A percentile compares a stretch with the other conserved stretches of the same genome.
Conservation (phyloP, 2,329 filamentous ascomycete genomes). For the Epichloe sylvatica region DNA sequence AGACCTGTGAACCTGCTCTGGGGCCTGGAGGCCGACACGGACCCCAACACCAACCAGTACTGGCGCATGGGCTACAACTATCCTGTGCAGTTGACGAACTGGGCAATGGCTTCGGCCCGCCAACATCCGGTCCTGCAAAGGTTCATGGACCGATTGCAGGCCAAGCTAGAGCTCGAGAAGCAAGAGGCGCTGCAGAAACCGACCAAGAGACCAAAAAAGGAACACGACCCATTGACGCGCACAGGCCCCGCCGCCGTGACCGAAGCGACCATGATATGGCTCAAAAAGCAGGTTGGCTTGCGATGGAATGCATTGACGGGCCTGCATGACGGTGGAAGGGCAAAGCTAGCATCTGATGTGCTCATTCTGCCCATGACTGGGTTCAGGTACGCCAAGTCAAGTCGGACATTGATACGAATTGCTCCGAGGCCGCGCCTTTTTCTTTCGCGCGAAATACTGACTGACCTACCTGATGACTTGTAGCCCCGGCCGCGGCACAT, state of each 20-base stretch:
- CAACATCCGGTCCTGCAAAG: slow-evolving; percentile 10
- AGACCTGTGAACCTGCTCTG: slow-evolving; percentile 12
- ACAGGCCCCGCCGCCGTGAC: slow-evolving; percentile 15
- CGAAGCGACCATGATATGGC: slow-evolving; percentile 9
- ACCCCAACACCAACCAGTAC: slow-evolving; percentile 10
- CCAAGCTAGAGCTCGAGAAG: slow-evolving; percentile 5
- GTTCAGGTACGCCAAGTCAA: slow-evolving; percentile 9
- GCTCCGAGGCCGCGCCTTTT: too few relatives aligned
- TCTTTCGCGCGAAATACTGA: not conserved
- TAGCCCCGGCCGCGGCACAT: slow-evolving; percentile 11
- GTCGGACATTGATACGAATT: not conserved
- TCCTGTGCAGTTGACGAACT: slow-evolving; percentile 14
- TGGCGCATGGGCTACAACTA: slow-evolving; percentile 16
- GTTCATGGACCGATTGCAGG: slow-evolving; percentile 10
- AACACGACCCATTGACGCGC: slow-evolving; percentile 10
- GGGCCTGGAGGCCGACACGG: slow-evolving; percentile 13
- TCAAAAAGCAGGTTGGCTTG: slow-evolving; percentile 8
- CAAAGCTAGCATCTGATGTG: slow-evolving; percentile 11
- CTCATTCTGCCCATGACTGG: slow-evolving; percentile 13
- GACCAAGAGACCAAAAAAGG: not conserved
- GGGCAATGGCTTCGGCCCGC: slow-evolving; percentile 13
- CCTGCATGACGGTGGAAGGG: slow-evolving; percentile 10
- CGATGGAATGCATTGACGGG: slow-evolving; percentile 13
- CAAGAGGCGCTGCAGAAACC: slow-evolving; percentile 1
- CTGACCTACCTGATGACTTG: not conserved